Conservation (phyloP, 2,329 filamentous ascomycete species). For the Aulographum hederae region DNA sequence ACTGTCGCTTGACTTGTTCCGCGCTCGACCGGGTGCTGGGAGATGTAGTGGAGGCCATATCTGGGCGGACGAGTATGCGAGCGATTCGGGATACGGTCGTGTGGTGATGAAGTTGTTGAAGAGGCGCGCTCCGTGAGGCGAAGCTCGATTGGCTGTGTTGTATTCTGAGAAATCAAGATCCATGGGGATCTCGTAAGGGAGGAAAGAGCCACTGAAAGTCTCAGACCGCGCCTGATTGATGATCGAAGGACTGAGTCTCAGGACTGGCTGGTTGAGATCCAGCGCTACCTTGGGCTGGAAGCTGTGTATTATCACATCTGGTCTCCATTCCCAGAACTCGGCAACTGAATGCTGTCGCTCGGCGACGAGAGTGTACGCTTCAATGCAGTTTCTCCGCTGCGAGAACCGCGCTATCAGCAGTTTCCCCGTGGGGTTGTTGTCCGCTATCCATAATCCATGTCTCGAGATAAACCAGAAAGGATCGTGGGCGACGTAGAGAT, state of each 20-base stretch:
- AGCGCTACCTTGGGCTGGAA: slow-evolving; percentile 55
- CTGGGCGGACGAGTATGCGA: slow-evolving; percentile 16
- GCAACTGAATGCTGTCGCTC: slow-evolving; percentile 36
- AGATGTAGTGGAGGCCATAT: slow-evolving; percentile 63
- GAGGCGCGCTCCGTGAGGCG: not conserved
- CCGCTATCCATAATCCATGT: slow-evolving; percentile 73
- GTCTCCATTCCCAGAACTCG: slow-evolving; percentile 46
- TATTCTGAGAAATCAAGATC: no score
- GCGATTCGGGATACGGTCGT: slow-evolving; percentile 26
- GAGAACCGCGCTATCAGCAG: slow-evolving; percentile 65
- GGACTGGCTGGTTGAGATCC: slow-evolving; percentile 55
- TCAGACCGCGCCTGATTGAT: no score
- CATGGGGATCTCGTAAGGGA: no score
- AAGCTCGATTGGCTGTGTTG: no score
- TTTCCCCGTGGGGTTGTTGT: slow-evolving; percentile 54
- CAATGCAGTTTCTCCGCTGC: slow-evolving; percentile 52
- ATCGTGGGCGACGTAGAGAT: slow-evolving; percentile 57
- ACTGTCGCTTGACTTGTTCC: slow-evolving; percentile 27
- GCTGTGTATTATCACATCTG: slow-evolving; percentile 47
- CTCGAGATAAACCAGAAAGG: slow-evolving; percentile 71
- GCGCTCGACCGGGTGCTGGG: slow-evolving; percentile 41
- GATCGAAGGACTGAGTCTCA: slow-evolving; percentile 21
- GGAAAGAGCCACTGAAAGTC: no score
- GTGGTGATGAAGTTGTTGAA: slow-evolving; percentile 40
- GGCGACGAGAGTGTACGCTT: slow-evolving; percentile 54